These are phyloP conservation scores for Castanea crenata DNA, from an alignment of 306 rosid genomes.

Conservation along the genomic window DNA sequence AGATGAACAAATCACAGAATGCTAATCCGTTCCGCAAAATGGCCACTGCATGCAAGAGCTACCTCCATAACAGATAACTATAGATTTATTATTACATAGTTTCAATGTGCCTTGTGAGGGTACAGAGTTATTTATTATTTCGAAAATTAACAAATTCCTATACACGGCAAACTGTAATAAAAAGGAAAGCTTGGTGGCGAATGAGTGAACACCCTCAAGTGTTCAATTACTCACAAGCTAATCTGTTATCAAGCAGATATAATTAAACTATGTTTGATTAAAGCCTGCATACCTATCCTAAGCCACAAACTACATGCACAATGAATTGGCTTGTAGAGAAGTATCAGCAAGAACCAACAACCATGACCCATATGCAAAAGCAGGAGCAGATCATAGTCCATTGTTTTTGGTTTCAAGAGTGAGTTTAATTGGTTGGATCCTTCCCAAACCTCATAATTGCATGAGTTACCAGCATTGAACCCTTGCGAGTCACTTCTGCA, in stretches of 20 bases:
- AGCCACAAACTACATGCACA: background rate
- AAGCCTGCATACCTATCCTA: background rate
- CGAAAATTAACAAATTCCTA: background rate
- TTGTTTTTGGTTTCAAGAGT: background rate
- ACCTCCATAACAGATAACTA: no score
- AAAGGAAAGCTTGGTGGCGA: background rate
- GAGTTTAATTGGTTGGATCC: slow-evolving; percentile 41
- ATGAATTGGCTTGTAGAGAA: background rate
- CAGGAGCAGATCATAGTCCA: background rate
- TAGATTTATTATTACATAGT: no score
- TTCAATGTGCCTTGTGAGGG: background rate
- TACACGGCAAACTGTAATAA: background rate
- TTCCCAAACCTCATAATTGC: slow-evolving; percentile 80
- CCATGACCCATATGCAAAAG: background rate
- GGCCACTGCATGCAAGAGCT: no score
- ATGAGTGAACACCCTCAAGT: background rate
- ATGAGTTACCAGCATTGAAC: slow-evolving; percentile 75
- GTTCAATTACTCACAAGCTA: background rate
- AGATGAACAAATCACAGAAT: no score
- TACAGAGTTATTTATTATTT: background rate
- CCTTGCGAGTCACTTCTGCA: slow-evolving; percentile 63
- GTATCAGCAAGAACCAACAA: background rate
- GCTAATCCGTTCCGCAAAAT: no score
- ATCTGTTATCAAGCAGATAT: background rate
- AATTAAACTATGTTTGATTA: background rate